Evolutionary conservation across 1,139 yeast species (phyloP).

Genomic region (Nakaseomyces bracarensis): DNA sequence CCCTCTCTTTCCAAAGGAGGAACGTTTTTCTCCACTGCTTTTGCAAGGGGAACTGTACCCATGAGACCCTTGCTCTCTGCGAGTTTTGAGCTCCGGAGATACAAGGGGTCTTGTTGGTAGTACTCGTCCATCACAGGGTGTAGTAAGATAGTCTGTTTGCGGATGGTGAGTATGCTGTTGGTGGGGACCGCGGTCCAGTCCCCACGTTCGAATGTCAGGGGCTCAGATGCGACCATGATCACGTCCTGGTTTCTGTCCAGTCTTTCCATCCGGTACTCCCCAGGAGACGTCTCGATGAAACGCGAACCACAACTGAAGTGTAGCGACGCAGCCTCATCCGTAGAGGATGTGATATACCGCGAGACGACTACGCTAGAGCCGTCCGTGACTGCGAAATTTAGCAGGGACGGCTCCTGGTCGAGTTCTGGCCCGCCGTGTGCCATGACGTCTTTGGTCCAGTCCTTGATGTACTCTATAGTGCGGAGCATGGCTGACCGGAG

Average conservation of each 20-base stretch:
- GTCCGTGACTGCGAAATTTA: constrained; percentile 93
- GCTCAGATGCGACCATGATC: constrained; percentile 94
- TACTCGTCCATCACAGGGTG: constrained; percentile 90
- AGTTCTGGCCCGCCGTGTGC: constrained; percentile 26
- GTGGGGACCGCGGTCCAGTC: constrained; percentile 98
- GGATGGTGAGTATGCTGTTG: constrained; percentile 76
- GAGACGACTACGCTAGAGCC: constrained; percentile 84
- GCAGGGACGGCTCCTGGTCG: constrained; percentile 65
- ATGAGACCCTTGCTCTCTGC: constrained; percentile 89
- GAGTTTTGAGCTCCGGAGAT: constrained; percentile 64
- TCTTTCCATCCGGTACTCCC: constrained; percentile 89
- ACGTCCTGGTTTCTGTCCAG: constrained; percentile 87
- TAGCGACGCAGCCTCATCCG: constrained; percentile 92
- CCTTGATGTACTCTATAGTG: constrained; percentile 65
- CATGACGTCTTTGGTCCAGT: constrained; percentile 42
- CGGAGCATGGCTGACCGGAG: constrained; percentile 61
- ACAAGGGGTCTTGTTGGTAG: constrained; percentile 62
- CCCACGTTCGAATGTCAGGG: constrained; percentile 88
- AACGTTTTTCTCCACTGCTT: constrained; percentile 45
- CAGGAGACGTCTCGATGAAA: constrained; percentile 82
- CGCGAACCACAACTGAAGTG: constrained; percentile 92
- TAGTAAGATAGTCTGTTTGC: constrained; percentile 75
- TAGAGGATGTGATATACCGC: constrained; percentile 77
- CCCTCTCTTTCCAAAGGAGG: constrained; percentile 90
- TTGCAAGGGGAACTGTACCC: constrained; percentile 57